phyloP scores from a whole-genome alignment of 1,139 yeast genomes.

The Nadsonia starkeyi-henricii region DNA sequence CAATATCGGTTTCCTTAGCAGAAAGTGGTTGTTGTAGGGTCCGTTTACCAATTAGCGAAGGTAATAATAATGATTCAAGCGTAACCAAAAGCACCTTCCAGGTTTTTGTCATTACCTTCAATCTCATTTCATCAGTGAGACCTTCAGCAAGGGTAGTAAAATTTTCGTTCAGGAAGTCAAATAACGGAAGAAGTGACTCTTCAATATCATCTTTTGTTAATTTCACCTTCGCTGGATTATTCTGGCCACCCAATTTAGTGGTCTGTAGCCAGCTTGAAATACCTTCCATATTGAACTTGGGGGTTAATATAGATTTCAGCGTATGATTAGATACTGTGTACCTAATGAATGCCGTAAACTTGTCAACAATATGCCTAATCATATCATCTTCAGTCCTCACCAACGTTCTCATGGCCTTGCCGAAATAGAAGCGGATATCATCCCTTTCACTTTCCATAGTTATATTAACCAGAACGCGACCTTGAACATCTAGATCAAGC shows the following conservation, averaged over 20 bases:
- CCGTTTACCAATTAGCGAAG: constrained; percentile 50
- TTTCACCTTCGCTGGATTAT: constrained; percentile 8
- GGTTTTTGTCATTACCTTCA: constrained; percentile 60
- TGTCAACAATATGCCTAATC: constrained; percentile 52
- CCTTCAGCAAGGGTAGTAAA: constrained; percentile 52
- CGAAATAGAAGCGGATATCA: constrained; percentile 68
- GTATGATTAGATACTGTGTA: constrained; percentile 29
- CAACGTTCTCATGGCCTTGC: constrained; percentile 56
- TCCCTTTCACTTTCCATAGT: constrained; percentile 67
- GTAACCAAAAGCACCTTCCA: constrained; percentile 56
- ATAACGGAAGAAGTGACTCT: constrained; percentile 60
- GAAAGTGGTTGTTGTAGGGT: constrained; percentile 38
- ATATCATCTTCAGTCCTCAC: constrained; percentile 50
- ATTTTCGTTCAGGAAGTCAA: constrained; percentile 60
- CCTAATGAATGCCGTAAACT: constrained; percentile 35
- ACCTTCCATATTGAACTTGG: constrained; percentile 32
- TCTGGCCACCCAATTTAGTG: constrained; percentile 25
- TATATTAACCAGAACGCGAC: constrained; percentile 46
- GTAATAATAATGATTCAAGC: constrained; percentile 58
- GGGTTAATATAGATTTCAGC: constrained; percentile 17
- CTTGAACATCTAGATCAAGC: constrained; percentile 56
- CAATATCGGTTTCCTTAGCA: constrained; percentile 49
- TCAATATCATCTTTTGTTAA: constrained; percentile 40
- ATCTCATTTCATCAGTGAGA: constrained; percentile 42
- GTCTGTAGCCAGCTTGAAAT: constrained; percentile 34